phyloP scores from a whole-genome alignment of 306 rosid species.

The Cicer bijugum region DNA sequence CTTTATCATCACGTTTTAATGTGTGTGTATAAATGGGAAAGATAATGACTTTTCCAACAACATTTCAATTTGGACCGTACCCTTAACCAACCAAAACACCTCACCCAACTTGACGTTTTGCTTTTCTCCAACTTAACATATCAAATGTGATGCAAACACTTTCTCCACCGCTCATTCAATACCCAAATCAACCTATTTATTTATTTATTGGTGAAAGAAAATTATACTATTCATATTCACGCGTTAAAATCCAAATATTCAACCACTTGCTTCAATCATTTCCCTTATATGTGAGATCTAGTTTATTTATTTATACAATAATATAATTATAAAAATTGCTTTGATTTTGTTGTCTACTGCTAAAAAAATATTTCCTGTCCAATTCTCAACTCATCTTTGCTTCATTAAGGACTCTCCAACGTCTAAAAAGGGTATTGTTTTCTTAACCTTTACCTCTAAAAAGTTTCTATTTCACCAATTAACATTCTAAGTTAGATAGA shows the following conservation, averaged over 20 bases:
- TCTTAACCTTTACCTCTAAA: not conserved
- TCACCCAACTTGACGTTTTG: not conserved
- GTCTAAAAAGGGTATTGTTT: conserved; percentile 45
- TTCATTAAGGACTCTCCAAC: not conserved
- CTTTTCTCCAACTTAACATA: conserved; percentile 24
- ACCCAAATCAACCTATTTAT: not conserved
- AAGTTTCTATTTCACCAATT: too few relatives aligned
- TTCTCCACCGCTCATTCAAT: conserved; percentile 44
- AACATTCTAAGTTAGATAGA: too few relatives aligned
- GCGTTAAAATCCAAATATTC: not conserved
- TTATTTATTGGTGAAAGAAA: not conserved
- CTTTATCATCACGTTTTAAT: conserved; percentile 21
- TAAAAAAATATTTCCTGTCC: not conserved
- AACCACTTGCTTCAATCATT: conserved; percentile 1
- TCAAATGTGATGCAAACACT: conserved; percentile 2
- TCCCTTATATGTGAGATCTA: conserved; percentile 6
- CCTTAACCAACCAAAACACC: not conserved
- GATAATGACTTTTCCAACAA: conserved; percentile 36
- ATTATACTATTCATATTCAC: not conserved
- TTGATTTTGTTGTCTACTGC: conserved; percentile 15
- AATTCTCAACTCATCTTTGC: conserved; percentile 4
- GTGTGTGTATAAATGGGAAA: not conserved
- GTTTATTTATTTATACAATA: not conserved
- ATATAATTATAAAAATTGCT: not conserved
- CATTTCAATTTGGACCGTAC: conserved; percentile 38